Evolutionary conservation across 2,329 filamentous ascomycete genomes (phyloP).

Genomic region (Aspergillus flavus): DNA sequence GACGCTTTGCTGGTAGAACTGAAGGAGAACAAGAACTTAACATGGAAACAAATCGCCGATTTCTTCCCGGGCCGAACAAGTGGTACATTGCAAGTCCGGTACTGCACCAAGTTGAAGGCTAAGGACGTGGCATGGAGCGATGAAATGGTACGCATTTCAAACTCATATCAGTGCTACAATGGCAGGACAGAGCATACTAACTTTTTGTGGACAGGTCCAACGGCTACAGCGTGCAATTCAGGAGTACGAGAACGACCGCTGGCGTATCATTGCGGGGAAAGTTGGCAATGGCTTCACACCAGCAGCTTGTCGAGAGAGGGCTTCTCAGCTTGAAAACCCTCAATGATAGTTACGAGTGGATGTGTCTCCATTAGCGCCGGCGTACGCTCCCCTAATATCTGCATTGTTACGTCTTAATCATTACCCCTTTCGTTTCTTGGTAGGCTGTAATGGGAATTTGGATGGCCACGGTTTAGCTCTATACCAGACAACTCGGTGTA

Average conservation of each 20-base stretch:
- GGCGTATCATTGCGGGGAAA: constrained; percentile 88
- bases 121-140: constrained; percentile 94
- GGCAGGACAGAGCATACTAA: constrained; percentile 9
- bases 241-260: constrained; percentile 67
- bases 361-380: background rate
- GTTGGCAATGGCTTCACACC: constrained; percentile 89
- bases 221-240: constrained; percentile 42
- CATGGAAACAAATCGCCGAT: constrained; percentile 96
- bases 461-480: constrained; percentile 3
- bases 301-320: constrained; percentile 81
- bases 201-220: constrained; percentile 32
- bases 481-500: background rate
- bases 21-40: constrained; percentile 92
- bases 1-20: constrained; percentile 84
- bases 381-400: background rate
- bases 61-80: constrained; percentile 92
- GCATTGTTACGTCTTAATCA: background rate
- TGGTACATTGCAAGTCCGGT: constrained; percentile 88
- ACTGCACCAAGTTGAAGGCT: constrained; percentile 92
- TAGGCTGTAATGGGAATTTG: constrained; percentile 3
- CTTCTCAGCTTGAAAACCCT: constrained; percentile 45
- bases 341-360: constrained; percentile 13
- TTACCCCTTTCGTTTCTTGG: background rate
- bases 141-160: constrained; percentile 68
- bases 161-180: background rate